Conservation (phyloP, 306 rosid species). For the Coriaria nepalensis region DNA sequence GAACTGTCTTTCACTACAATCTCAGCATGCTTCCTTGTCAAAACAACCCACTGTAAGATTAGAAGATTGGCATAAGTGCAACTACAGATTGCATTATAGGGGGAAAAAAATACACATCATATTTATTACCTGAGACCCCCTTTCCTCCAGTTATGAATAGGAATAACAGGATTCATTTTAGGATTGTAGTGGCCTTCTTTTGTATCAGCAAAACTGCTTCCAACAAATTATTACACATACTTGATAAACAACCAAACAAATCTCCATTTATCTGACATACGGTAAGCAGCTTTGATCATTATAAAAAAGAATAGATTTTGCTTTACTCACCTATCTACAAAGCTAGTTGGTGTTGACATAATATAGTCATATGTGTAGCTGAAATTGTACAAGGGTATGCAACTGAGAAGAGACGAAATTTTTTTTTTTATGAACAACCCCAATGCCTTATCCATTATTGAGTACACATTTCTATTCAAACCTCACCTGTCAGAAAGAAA, state of each 20-base stretch:
- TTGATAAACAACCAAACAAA: background rate
- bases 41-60: slow-evolving; percentile 74
- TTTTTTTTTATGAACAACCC: too few species aligned
- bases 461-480: slow-evolving; percentile 14
- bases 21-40: slow-evolving; percentile 82
- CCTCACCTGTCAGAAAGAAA: slow-evolving; percentile 97
- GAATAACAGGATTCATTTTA: slow-evolving; percentile 75
- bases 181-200: slow-evolving; percentile 97
- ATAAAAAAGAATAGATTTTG: background rate
- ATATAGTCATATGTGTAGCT: slow-evolving; percentile 79
- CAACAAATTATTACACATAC: slow-evolving; percentile 6
- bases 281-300: background rate
- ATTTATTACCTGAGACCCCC: slow-evolving; percentile 84
- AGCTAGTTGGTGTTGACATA: slow-evolving; percentile 76
- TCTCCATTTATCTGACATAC: too few species aligned
- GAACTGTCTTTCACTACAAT: slow-evolving; percentile 62
- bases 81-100: too few species aligned
- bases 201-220: slow-evolving; percentile 82
- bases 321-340: slow-evolving; percentile 78
- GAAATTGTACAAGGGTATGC: slow-evolving; percentile 95
- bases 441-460: background rate
- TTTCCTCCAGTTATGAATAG: slow-evolving; percentile 87
- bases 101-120: background rate
- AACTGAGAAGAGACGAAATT: slow-evolving; percentile 80
- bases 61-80: background rate